Percentiles rank a stretch among this genome's conserved stretches.
phyloP scores from a whole-genome alignment of 495 filamentous ascomycete species.

The Penicillium silybi region DNA sequence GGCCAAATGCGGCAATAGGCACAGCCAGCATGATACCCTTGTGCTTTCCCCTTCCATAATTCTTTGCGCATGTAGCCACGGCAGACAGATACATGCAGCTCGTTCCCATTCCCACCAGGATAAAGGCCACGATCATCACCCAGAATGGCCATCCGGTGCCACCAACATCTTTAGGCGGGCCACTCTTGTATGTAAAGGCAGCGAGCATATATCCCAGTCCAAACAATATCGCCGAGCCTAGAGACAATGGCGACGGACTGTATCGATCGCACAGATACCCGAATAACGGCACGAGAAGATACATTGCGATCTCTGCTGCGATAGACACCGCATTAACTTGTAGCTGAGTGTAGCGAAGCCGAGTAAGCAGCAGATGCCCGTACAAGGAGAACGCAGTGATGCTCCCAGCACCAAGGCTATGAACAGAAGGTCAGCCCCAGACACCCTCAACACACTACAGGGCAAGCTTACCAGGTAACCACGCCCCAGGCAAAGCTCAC shows the following conservation, averaged over 20 bases:
- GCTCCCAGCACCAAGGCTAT: conserved; percentile 72
- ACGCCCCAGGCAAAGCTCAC: conserved; percentile 59
- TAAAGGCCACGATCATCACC: conserved; percentile 81
- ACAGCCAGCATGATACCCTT: conserved; percentile 84
- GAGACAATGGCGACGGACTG: conserved; percentile 68
- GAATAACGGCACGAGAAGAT: conserved; percentile 82
- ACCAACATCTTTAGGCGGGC: conserved; percentile 50
- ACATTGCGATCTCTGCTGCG: conserved; percentile 78
- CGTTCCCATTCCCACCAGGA: conserved; percentile 75
- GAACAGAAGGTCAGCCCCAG: conserved; percentile 7
- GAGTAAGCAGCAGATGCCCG: conserved; percentile 78
- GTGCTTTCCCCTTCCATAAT: conserved; percentile 84
- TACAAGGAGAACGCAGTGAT: conserved; percentile 89
- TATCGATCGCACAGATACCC: conserved; percentile 88
- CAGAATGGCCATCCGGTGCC: conserved; percentile 68
- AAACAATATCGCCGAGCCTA: conserved; percentile 69
- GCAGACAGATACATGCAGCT: conserved; percentile 81
- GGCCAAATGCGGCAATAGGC: conserved; percentile 87
- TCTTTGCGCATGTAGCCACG: conserved; percentile 94
- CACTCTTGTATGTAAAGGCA: conserved; percentile 68
- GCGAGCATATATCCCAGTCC: conserved; percentile 80
- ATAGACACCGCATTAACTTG: conserved; percentile 88
- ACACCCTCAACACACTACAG: background rate
- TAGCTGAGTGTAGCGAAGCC: conserved; percentile 80
- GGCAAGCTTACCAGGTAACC: conserved; percentile 47